Base-by-base conservation (phyloP, 2,329 filamentous ascomycete species). In the Nigrograna mackinnonii region DNA sequence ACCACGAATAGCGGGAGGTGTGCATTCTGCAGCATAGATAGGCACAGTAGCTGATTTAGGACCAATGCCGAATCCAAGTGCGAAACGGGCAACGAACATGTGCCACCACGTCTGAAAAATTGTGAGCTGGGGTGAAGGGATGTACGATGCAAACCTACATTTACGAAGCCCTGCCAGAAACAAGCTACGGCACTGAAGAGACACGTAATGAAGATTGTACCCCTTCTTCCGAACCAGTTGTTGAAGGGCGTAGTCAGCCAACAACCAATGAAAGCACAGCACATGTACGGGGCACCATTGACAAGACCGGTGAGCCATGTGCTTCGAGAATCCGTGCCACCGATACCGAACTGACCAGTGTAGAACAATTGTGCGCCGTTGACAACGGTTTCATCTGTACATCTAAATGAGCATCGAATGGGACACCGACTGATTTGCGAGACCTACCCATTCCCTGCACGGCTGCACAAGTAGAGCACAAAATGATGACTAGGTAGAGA, bases 31-130 rank as follows among this genome's bases (percentile, higher is more conserved):
- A 0, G 86, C 84, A 55, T 88, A 91, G 20, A 91, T 84, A 0
- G 88, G 87, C 2, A 89, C 85, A 0, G 86, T 89, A 0, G 84
- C 83, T 16, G 83, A 83, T 61, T 91, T 91, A 13, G 85, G 78
- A 20, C 87, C 87, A 72, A 91, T 89, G 1, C 86, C 87, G 34
- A 94, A 80, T 7, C 89, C 89, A 46, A 92, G 78, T 11, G 87
- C 75, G 47, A 92, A 79, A 31, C 89, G 83, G 36, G 83, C 84
- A 31, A 81, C 76, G 44, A 94, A 78, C 52, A 91, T 79, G 57
- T 89, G 80, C 62, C 74, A 77, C 87, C 87, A 92, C 0, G 78
- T 84, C 48, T 54, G 22, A 16, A 7, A 9, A n/a, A 4, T 38
- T 20, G 13, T 46, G 26, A 47, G 39, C 18, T 26, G 22, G 12